A percentile compares a stretch with the other conserved stretches of the same genome.
Evolutionary conservation across 148 eudicot genomes (phyloP).

Genomic region (Agrostemma githago): DNA sequence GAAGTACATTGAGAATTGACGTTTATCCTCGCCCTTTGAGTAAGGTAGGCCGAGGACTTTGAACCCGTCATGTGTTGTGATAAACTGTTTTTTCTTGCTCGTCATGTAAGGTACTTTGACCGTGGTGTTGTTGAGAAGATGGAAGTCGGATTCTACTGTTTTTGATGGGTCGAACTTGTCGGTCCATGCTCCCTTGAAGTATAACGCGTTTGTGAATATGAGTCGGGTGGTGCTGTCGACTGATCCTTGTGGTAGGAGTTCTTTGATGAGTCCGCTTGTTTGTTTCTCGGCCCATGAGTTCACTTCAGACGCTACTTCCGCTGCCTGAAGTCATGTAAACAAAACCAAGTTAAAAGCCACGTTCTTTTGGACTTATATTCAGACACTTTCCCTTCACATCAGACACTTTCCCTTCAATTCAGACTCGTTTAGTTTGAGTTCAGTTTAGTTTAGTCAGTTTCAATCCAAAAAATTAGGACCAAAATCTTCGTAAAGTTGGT

Average conservation of each 20-base stretch:
- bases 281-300: conserved; percentile 80
- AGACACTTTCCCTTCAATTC: too few species aligned
- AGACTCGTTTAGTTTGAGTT: too few species aligned
- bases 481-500: neutral
- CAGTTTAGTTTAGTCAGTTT: too few species aligned
- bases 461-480: too few species aligned
- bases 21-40: conserved; percentile 64
- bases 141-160: conserved; percentile 59
- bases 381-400: too few species aligned
- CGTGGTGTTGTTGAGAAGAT: conserved; percentile 57
- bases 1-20: conserved; percentile 72
- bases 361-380: too few species aligned
- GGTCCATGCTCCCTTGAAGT: conserved; percentile 86
- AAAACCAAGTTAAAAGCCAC: too few species aligned
- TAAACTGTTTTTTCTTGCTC: conserved; percentile 57
- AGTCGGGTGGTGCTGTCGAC: conserved; percentile 61
- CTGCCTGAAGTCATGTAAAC: conserved; percentile 32
- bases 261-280: conserved; percentile 78
- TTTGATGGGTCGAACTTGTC: conserved; percentile 56
- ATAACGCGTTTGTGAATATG: conserved; percentile 75
- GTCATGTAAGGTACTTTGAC: conserved; percentile 84
- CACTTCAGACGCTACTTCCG: conserved; percentile 56
- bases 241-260: conserved; percentile 70
- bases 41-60: conserved; percentile 71
- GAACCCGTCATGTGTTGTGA: conserved; percentile 51